phyloP scores from a whole-genome alignment of 2,329 filamentous ascomycete species.

The Gremmenia infestans region DNA sequence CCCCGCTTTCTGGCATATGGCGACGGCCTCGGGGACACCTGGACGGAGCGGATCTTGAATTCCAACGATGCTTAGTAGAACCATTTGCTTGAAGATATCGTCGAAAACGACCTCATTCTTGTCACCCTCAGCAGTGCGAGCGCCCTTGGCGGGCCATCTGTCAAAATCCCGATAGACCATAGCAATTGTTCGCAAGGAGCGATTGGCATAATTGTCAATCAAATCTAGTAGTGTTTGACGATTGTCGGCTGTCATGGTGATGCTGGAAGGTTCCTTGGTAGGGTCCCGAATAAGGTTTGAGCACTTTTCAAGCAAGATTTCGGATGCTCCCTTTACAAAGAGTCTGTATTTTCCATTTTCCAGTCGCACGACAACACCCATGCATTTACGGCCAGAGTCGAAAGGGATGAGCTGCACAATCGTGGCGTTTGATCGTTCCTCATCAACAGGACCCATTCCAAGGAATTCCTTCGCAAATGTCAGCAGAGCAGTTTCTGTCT shows the following conservation, averaged over 20 bases:
- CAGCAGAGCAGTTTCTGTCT: constrained; percentile 73
- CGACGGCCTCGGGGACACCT: constrained; percentile 63
- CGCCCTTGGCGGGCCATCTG: constrained; percentile 57
- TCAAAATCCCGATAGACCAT: constrained; percentile 70
- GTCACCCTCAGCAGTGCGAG: constrained; percentile 55
- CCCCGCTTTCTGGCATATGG: constrained; percentile 61
- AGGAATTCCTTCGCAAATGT: constrained; percentile 62
- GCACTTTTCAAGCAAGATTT: constrained; percentile 43
- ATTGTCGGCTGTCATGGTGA: constrained; percentile 51
- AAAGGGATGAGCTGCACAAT: constrained; percentile 46
- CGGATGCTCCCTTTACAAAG: constrained; percentile 50
- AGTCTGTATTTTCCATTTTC: constrained; percentile 38
- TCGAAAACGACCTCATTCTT: constrained; percentile 58
- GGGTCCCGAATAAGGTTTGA: constrained; percentile 49
- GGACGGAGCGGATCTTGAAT: constrained; percentile 70
- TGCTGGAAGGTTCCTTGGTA: constrained; percentile 51
- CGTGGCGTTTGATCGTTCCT: constrained; percentile 58
- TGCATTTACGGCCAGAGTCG: constrained; percentile 54
- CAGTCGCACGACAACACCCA: constrained; percentile 58
- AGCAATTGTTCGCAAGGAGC: constrained; percentile 70
- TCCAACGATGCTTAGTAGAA: constrained; percentile 66
- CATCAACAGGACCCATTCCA: constrained; percentile 55
- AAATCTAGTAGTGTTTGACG: constrained; percentile 47
- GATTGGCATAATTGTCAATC: constrained; percentile 57
- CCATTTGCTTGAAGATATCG: constrained; percentile 66